Evolutionary conservation across 208 protist genomes (phyloP).

Genomic region (Crithidia thermophila): DNA sequence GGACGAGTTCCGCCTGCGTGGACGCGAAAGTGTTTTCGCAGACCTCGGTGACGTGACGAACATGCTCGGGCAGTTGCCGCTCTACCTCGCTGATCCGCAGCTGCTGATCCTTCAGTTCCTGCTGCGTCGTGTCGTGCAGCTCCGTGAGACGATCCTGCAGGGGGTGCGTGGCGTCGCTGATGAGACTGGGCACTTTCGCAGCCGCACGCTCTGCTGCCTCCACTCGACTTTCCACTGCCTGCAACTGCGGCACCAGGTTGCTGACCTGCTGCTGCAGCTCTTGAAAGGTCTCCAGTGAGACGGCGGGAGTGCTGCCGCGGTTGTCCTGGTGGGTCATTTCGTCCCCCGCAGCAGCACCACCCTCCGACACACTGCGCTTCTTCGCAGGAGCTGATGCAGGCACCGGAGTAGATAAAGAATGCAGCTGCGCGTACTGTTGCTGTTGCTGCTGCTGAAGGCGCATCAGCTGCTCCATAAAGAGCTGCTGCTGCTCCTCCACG

Average conservation of each 20-base stretch:
- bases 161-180: slow-evolving; percentile 1
- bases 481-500: slow-evolving; percentile 28
- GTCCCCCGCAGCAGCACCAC: too few species aligned
- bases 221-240: slow-evolving; percentile 11
- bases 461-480: slow-evolving; percentile 4
- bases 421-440: background rate
- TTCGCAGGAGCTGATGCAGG: background rate
- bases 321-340: background rate
- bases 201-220: background rate
- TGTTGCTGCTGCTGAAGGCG: slow-evolving; percentile 15
- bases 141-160: slow-evolving; percentile 7
- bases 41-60: background rate
- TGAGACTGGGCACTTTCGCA: background rate
- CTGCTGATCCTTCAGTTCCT: slow-evolving; percentile 9
- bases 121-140: slow-evolving; percentile 1
- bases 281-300: background rate
- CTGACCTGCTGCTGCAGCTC: slow-evolving; percentile 11
- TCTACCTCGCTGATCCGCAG: slow-evolving; percentile 5
- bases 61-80: slow-evolving; percentile 1
- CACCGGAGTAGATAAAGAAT: background rate
- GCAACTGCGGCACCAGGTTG: slow-evolving; percentile 6
- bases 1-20: background rate
- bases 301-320: background rate
- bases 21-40: background rate
- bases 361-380: background rate